Percentiles rank a stretch among this genome's conserved stretches.
Evolutionary conservation across 345 rosid genomes (phyloP).

Genomic region (Garcia nutans): DNA sequence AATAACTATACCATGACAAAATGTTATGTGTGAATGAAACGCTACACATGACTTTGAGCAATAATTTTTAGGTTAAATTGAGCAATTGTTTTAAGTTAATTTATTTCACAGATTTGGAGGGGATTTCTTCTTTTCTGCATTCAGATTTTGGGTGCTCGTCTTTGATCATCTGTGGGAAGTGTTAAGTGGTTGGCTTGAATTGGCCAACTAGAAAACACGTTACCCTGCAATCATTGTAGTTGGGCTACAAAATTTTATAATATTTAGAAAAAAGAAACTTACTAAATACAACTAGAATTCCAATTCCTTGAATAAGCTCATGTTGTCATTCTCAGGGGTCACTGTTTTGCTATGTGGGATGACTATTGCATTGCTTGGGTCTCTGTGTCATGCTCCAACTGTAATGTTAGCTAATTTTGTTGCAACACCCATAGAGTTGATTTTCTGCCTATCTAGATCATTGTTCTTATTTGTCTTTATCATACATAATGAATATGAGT

Average conservation of each 20-base stretch:
- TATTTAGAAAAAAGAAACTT: background rate
- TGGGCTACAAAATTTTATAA: background rate
- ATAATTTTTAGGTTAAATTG: too few species aligned
- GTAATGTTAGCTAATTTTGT: conserved; percentile 81
- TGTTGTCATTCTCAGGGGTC: conserved; percentile 51
- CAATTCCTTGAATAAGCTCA: conserved; percentile 10
- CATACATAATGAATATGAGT: background rate
- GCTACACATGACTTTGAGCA: background rate
- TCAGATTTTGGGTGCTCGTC: background rate
- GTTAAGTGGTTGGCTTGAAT: background rate
- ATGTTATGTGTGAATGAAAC: background rate
- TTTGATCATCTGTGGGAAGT: background rate
- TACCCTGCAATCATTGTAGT: background rate
- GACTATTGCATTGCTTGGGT: conserved; percentile 73
- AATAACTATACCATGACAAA: background rate
- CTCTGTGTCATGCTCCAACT: conserved; percentile 76
- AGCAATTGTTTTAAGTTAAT: background rate
- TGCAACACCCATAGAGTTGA: conserved; percentile 85
- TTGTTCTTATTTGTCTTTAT: background rate
- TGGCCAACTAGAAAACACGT: background rate
- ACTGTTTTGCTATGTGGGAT: conserved; percentile 82
- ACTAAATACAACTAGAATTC: background rate
- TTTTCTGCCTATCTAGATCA: conserved; percentile 1
- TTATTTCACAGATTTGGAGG: background rate
- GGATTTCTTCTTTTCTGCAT: background rate